A percentile compares a stretch with the other conserved stretches of the same genome.
Evolutionary conservation across 257 asterid species (phyloP).

Genomic region (Solanum peruvianum): DNA sequence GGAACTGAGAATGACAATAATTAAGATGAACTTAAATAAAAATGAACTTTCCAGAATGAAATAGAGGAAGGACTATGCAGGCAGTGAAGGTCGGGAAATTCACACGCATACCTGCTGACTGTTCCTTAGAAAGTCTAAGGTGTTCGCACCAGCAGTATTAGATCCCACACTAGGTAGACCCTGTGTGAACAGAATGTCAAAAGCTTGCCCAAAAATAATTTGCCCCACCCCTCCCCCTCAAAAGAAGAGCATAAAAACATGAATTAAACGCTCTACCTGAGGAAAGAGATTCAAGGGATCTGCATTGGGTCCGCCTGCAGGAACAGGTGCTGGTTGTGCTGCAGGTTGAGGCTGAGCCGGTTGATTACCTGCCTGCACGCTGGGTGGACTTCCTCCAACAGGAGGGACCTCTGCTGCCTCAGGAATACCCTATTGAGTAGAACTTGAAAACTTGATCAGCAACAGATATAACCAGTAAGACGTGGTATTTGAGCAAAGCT

Average conservation of each 20-base stretch:
- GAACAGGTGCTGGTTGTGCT: conserved; percentile 37
- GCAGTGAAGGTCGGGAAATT: neutral
- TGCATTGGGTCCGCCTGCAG: conserved; percentile 65
- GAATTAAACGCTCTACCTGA: conserved; percentile 32
- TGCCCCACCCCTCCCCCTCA: neutral
- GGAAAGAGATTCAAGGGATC: conserved; percentile 75
- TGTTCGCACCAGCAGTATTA: conserved; percentile 48
- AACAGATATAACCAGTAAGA: neutral
- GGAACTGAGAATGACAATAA: conserved; percentile 42
- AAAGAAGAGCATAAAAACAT: neutral
- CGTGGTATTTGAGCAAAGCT: neutral
- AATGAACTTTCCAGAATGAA: neutral
- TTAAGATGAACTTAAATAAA: neutral
- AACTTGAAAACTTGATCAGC: neutral
- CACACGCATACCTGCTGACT: conserved; percentile 49
- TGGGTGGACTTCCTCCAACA: conserved; percentile 19
- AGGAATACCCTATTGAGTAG: conserved; percentile 53
- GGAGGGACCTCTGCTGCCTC: conserved; percentile 56
- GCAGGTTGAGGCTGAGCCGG: conserved; percentile 43
- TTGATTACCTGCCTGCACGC: conserved; percentile 23
- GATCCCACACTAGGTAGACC: conserved; percentile 56
- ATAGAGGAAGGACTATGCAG: neutral
- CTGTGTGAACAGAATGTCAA: conserved; percentile 18
- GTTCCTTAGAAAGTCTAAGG: conserved; percentile 65
- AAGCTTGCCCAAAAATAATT: neutral